A percentile compares a stretch with the other conserved stretches of the same genome.
Evolutionary conservation across 164 flowering plant genomes (phyloP).

Genomic region (Vitis riparia): DNA sequence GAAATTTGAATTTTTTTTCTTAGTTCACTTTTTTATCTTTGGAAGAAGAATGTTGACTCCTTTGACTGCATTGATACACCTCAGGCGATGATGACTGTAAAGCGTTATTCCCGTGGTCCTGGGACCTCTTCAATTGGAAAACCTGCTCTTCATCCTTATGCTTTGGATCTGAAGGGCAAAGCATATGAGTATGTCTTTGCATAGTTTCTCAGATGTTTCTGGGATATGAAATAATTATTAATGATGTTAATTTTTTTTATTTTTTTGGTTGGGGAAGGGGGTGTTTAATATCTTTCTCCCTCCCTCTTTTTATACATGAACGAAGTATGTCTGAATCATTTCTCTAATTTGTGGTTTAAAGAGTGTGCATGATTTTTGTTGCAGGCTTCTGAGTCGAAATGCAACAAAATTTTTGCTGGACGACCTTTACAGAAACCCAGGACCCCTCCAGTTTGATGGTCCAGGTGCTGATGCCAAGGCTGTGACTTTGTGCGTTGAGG

Average conservation of each 20-base stretch:
- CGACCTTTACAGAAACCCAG: constrained; percentile 94
- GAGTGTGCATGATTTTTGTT: constrained; percentile 9
- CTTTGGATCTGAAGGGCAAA: constrained; percentile 91
- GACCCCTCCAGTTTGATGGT: constrained; percentile 97
- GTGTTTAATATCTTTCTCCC: no score
- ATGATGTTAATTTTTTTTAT: no score
- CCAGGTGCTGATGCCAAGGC: constrained; percentile 91
- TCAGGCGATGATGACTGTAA: constrained; percentile 97
- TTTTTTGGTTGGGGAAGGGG: no score
- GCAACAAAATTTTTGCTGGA: constrained; percentile 80
- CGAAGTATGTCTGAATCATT: no score
- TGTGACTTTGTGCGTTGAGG: constrained; percentile 83
- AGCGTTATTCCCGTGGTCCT: constrained; percentile 74
- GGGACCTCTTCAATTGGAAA: constrained; percentile 67
- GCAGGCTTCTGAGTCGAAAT: constrained; percentile 82
- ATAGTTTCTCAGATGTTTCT: background rate
- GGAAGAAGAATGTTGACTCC: background rate
- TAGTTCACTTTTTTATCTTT: background rate
- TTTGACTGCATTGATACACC: background rate
- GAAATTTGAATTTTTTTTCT: background rate
- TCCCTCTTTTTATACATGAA: no score
- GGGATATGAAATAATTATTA: background rate
- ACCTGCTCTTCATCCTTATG: constrained; percentile 90
- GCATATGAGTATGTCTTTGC: constrained; percentile 74
- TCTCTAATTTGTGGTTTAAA: background rate